Evolutionary conservation across 805 yeast genomes (phyloP).

Genomic region (Kodamaea kaohsiungensis): DNA sequence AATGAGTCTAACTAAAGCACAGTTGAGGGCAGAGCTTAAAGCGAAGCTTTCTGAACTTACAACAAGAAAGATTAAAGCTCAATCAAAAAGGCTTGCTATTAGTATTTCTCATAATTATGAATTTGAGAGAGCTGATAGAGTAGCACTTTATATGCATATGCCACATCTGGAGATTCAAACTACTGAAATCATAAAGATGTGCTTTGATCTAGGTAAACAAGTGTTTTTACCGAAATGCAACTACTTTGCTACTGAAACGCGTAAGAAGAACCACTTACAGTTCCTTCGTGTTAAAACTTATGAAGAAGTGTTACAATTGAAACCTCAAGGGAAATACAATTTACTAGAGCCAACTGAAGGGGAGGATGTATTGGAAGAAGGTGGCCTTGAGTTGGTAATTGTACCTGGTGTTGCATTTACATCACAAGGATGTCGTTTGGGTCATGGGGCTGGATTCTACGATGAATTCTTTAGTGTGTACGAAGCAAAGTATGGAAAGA

Average conservation of each 20-base stretch:
- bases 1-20: background rate
- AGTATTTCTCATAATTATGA: conserved; percentile 18
- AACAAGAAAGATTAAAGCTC: background rate
- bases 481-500: conserved; percentile 15
- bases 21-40: background rate
- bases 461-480: conserved; percentile 55
- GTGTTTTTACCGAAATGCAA: conserved; percentile 63
- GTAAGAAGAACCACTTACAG: conserved; percentile 45
- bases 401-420: conserved; percentile 89
- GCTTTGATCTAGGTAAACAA: conserved; percentile 50
- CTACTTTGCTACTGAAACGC: conserved; percentile 26
- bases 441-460: conserved; percentile 93
- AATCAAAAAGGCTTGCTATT: background rate
- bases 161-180: conserved; percentile 72
- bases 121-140: conserved; percentile 44
- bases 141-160: conserved; percentile 81
- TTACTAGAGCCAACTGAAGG: conserved; percentile 64
- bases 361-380: conserved; percentile 31
- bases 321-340: conserved; percentile 68
- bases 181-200: conserved; percentile 46
- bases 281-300: conserved; percentile 53
- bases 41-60: background rate
- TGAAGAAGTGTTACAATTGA: conserved; percentile 45
- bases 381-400: conserved; percentile 66
- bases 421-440: conserved; percentile 54